These are phyloP conservation scores for Luffa acutangula DNA, from an alignment of 306 rosid species.

Conservation along the genomic window DNA sequence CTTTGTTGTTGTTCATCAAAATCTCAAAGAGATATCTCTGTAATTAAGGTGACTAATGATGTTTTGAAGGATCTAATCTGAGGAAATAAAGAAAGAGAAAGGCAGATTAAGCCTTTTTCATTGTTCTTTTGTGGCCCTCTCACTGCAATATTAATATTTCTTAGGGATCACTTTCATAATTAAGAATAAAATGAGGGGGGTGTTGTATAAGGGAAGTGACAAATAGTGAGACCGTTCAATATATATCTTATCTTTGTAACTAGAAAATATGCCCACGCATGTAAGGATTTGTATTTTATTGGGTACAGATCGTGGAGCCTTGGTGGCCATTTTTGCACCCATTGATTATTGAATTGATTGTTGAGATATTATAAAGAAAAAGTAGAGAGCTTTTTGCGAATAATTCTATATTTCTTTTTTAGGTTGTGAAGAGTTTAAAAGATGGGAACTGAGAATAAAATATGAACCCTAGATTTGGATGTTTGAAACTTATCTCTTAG, in stretches of 20 bases:
- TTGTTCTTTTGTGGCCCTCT: not conserved
- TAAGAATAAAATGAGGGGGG: not conserved
- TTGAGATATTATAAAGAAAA: not conserved
- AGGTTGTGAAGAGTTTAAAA: not conserved
- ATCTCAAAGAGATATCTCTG: conserved; percentile 8
- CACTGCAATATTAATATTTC: not conserved
- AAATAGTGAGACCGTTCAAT: not conserved
- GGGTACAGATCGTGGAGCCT: not conserved
- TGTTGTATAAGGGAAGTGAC: not conserved
- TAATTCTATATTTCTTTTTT: not conserved
- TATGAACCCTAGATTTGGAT: not conserved
- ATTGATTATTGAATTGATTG: not conserved
- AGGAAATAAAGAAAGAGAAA: conserved; percentile 3
- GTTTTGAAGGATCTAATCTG: not conserved
- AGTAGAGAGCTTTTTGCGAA: not conserved
- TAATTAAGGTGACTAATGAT: conserved; percentile 6
- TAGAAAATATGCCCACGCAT: not conserved
- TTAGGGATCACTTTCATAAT: not conserved
- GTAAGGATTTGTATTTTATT: not conserved
- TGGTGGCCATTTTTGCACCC: not conserved
- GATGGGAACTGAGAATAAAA: not conserved
- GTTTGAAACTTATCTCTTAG: not conserved
- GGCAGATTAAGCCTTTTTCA: not conserved
- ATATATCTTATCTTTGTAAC: not conserved
- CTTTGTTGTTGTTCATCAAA: not conserved